Evolutionary conservation across 2,329 filamentous ascomycete genomes (phyloP), one percentile per base, ranked within the genome.

Genomic region (Microdochium trichocladiopsis): DNA sequence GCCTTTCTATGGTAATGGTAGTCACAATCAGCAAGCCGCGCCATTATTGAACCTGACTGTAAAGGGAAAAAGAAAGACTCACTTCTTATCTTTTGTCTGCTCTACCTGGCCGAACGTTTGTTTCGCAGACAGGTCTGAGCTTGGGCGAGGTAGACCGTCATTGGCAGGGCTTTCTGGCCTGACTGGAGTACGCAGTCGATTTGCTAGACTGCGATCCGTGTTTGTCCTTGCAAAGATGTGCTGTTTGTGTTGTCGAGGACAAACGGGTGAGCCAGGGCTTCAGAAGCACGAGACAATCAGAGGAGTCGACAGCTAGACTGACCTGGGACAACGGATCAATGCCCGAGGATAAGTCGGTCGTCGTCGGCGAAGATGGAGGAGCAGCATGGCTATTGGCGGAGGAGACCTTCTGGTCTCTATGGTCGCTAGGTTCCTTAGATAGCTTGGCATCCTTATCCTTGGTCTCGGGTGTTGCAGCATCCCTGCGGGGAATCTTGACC

Each of bases 241-340:
- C 75, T 79, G 56, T 54, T 21, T 22, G 6, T 21, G 6, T 21
- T 10, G 18, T 8, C 18, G 18, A 5, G 18, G 41, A 18, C n/a
- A 23, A 10, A 11, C 5, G 12, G 8, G 28, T 31, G 8, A 31
- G 28, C 28, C 8, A 31, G 28, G 14, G 28, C 8, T 31, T 14
- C 41, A 16, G 41, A 22, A 22, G 5, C 5, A 3, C 18, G 9
- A 16, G 3, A 21, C n/a, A 11, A 4, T 12, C 36, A 11, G n/a
- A 41, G 11, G 4, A 18, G 6, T 4, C 14, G 6, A 8, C 9
- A 6, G 9, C 41, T n/a, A n/a, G n/a, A 48, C 55, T 52, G 25
- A 87, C 83, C 69, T 87, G 82, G 50, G 84, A 87, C 57, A 87
- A 71, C 52, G 84, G 84, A 66, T 88, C 84, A 56, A 86, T 84